Evolutionary conservation across 257 asterid species (phyloP).

Genomic region (Coffea eugenioides): DNA sequence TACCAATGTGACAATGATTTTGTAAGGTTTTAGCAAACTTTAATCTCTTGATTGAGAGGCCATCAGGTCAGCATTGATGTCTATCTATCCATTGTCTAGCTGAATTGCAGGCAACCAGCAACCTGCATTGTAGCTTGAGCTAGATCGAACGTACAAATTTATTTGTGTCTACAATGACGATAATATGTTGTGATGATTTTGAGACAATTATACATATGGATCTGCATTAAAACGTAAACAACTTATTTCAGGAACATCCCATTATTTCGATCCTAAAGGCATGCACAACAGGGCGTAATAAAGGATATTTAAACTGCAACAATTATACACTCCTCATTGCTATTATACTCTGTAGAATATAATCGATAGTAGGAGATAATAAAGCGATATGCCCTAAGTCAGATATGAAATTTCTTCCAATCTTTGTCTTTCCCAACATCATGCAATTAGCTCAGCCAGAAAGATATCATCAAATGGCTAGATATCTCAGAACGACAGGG

Average conservation of each 20-base stretch:
- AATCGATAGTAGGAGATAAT: no score
- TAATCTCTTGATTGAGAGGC: not conserved
- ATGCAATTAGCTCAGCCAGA: not conserved
- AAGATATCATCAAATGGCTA: not conserved
- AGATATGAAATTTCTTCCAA: not conserved
- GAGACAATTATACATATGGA: not conserved
- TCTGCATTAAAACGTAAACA: not conserved
- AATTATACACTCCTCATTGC: no score
- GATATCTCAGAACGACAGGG: not conserved
- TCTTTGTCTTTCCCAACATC: not conserved
- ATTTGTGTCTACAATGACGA: not conserved
- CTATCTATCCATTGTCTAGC: not conserved
- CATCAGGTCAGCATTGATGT: not conserved
- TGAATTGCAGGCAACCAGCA: not conserved
- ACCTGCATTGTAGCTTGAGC: not conserved
- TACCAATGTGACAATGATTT: not conserved
- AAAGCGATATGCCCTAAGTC: no score
- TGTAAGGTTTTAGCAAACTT: not conserved
- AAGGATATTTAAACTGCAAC: no score
- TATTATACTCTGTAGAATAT: no score
- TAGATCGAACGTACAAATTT: not conserved
- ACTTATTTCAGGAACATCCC: not conserved
- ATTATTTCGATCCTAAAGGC: not conserved
- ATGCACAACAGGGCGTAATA: no score
- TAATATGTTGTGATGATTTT: not conserved